Evolutionary conservation across 108 stramenopile species (phyloP).

Genomic region (Mediolabrus comicus): DNA sequence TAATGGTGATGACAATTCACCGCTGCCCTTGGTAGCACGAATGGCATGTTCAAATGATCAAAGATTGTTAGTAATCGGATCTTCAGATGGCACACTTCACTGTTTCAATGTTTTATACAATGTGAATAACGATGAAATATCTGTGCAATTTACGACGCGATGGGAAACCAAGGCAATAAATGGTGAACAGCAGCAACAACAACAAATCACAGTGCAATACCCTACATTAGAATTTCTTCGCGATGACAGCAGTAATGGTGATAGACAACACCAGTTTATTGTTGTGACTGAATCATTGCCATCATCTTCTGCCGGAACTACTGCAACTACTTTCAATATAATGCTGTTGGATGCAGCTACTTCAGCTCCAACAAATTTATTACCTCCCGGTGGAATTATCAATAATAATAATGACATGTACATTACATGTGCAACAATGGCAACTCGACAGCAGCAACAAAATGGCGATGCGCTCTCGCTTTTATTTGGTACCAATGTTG

Average conservation of each 20-base stretch:
- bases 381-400: conserved; percentile 5
- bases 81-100: conserved; percentile 54
- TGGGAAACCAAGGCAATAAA: conserved; percentile 40
- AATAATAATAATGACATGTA: background rate
- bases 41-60: conserved; percentile 38
- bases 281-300: conserved; percentile 7
- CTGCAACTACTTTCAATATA: background rate
- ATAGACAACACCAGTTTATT: conserved; percentile 15
- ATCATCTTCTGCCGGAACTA: background rate
- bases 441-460: background rate
- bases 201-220: conserved; percentile 19
- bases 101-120: conserved; percentile 50
- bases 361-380: background rate
- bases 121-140: conserved; percentile 12
- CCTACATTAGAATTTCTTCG: conserved; percentile 28
- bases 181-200: conserved; percentile 1
- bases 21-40: background rate
- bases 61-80: conserved; percentile 24
- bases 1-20: background rate
- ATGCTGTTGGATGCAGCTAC: conserved; percentile 30
- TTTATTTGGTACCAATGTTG: conserved; percentile 25
- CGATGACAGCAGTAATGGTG: background rate
- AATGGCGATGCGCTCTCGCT: background rate
- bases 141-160: conserved; percentile 12
- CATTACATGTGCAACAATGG: conserved; percentile 19